These are phyloP conservation scores for Hypoxylon sp. DNA, from an alignment of 2,329 filamentous ascomycete species.

Conservation along the genomic window DNA sequence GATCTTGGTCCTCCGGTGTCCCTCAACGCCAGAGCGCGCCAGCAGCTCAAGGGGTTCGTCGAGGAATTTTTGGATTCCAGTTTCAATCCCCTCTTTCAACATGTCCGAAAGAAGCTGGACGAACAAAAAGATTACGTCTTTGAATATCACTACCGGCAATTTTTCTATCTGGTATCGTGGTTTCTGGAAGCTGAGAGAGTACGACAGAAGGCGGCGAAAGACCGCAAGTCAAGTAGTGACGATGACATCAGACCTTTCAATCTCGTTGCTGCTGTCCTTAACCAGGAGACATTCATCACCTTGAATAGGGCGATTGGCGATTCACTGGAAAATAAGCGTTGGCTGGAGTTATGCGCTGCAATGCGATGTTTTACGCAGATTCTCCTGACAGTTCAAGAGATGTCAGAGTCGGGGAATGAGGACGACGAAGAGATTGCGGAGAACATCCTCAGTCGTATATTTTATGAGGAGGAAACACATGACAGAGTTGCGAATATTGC, in stretches of 20 bases:
- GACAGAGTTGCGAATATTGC: conserved; percentile 86
- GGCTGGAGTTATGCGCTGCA: conserved; percentile 86
- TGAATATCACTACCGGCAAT: conserved; percentile 83
- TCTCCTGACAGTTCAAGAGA: conserved; percentile 90
- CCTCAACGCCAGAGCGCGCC: conserved; percentile 80
- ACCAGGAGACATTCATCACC: conserved; percentile 94
- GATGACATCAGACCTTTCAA: conserved; percentile 82
- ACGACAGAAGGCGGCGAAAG: conserved; percentile 71
- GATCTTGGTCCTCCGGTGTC: conserved; percentile 83
- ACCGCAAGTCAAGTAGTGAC: conserved; percentile 58
- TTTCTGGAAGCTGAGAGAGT: conserved; percentile 88
- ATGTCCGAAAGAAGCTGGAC: conserved; percentile 90
- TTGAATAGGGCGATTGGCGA: conserved; percentile 86
- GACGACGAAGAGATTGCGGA: conserved; percentile 99
- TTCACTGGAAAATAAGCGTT: conserved; percentile 85
- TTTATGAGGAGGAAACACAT: conserved; percentile 96
- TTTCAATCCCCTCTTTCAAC: conserved; percentile 91
- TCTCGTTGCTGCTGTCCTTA: conserved; percentile 88
- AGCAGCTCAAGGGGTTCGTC: conserved; percentile 84
- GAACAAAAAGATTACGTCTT: conserved; percentile 87
- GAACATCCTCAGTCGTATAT: conserved; percentile 96
- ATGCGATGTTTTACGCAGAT: conserved; percentile 98
- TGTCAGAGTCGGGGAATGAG: conserved; percentile 85
- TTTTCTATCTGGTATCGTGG: conserved; percentile 94
- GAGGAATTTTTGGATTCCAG: conserved; percentile 95